Conservation (phyloP, 805 yeast genomes). For the Candida tallmaniae region DNA sequence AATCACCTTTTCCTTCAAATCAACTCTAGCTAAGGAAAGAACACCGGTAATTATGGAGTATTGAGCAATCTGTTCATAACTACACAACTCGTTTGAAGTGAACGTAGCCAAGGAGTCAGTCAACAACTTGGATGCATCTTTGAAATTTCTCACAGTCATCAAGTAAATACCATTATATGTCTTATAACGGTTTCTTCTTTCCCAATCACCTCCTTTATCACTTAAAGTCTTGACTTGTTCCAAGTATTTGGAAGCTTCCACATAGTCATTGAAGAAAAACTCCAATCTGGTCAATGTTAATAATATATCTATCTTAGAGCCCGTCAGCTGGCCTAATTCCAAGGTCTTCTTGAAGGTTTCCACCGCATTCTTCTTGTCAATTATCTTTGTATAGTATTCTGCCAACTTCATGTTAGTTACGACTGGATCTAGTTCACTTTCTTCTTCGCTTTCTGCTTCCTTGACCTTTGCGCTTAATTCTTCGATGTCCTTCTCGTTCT, state of each 20-base stretch:
- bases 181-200: slow-evolving; percentile 90
- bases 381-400: slow-evolving; percentile 80
- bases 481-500: slow-evolving; percentile 53
- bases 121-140: slow-evolving; percentile 77
- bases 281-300: slow-evolving; percentile 83
- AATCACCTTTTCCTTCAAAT: slow-evolving; percentile 75
- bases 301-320: slow-evolving; percentile 82
- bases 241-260: slow-evolving; percentile 63
- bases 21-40: slow-evolving; percentile 74
- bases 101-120: slow-evolving; percentile 93
- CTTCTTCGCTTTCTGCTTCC: slow-evolving; percentile 62
- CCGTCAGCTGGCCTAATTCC: slow-evolving; percentile 78
- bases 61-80: slow-evolving; percentile 85
- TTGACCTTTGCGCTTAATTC: slow-evolving; percentile 51
- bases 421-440: slow-evolving; percentile 80
- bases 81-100: slow-evolving; percentile 84
- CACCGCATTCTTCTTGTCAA: slow-evolving; percentile 71
- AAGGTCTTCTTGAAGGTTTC: slow-evolving; percentile 65
- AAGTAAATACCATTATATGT: slow-evolving; percentile 83
- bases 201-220: slow-evolving; percentile 99
- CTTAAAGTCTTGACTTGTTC: slow-evolving; percentile 70
- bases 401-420: slow-evolving; percentile 77
- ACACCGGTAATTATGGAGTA: slow-evolving; percentile 89
- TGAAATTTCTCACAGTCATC: slow-evolving; percentile 80
- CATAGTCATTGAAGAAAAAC: slow-evolving; percentile 80